A percentile compares a stretch with the other conserved stretches of the same genome.
phyloP scores from a whole-genome alignment of 371 early-diverging fungal genomes.

The Umbelopsis sp. region DNA sequence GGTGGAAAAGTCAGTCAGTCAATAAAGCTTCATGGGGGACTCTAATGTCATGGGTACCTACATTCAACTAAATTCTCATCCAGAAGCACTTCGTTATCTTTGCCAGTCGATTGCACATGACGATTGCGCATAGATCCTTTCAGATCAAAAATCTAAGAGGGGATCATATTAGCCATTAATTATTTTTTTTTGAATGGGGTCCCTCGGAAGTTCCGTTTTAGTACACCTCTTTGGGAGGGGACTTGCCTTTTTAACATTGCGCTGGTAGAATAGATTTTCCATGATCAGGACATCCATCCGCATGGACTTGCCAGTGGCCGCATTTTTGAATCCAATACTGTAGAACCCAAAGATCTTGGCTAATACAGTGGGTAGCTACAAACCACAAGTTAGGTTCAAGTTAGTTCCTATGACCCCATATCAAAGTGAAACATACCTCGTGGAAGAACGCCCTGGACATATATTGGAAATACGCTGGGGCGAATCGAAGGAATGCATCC shows the following conservation, averaged over 20 bases:
- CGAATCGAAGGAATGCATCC: conserved; percentile 91
- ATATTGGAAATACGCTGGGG: conserved; percentile 93
- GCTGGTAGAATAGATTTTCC: conserved; percentile 95
- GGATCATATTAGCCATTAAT: neutral
- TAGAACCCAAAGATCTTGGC: conserved; percentile 97
- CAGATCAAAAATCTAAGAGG: conserved; percentile 82
- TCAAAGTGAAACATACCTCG: conserved; percentile 47
- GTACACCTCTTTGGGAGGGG: too few relatives aligned
- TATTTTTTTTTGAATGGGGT: too few relatives aligned
- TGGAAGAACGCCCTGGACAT: conserved; percentile 86
- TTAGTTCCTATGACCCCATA: neutral
- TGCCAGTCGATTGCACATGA: conserved; percentile 88
- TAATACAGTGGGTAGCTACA: conserved; percentile 79
- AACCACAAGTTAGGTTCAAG: neutral
- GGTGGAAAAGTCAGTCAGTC: neutral
- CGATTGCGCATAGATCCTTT: conserved; percentile 97
- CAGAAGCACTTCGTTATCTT: conserved; percentile 85
- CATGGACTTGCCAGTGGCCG: conserved; percentile 77
- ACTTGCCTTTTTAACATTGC: conserved; percentile 69
- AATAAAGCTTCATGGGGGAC: conserved; percentile 9
- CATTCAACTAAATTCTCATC: conserved; percentile 94
- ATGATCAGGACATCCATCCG: conserved; percentile 93
- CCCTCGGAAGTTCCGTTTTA: too few relatives aligned
- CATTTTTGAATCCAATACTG: conserved; percentile 86
- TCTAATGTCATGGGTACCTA: conserved; percentile 29